Base-by-base conservation (phyloP, 495 filamentous ascomycete species). In the Cercophora scortea region DNA sequence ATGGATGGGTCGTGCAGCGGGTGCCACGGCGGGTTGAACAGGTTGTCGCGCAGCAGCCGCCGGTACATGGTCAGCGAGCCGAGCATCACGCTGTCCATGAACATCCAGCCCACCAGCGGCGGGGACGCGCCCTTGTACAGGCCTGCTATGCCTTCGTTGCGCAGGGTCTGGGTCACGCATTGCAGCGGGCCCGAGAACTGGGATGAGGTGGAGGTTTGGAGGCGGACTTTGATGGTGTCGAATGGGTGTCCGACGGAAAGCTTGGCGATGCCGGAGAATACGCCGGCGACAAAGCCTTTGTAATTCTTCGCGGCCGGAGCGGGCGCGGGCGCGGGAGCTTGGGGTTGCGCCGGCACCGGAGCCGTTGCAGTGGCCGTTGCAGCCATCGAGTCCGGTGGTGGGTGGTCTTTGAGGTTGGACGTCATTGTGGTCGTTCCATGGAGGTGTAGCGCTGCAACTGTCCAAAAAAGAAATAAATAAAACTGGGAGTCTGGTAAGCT, bases 71-170 rank as follows among this genome's bases (percentile, higher is more conserved):
- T 92, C 49, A 98, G 75, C 15, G 87, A 91, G 17, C 93, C 93
- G 36, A 98, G 80, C 93, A 96, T 95, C 42, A 96, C 71, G 53
- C 81, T 87, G 69, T 97, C 92, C 92, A 97, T 96, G 65, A 92
- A 86, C 89, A 96, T 95, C 92, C 92, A 98, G 54, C 93, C 93
- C 52, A 95, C 80, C 47, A 96, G 71, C 41, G 90, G 92, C 38
- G 92, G 92, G 4, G 87, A 88, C 12, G 91, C 90, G 62, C 87
- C 90, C 66, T 96, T 96, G 73, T 96, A 96, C 16, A 96, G 69
- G 13, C 87, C 90, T 18, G 69, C 65, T 33, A 92, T 65, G 12
- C 89, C 88, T 64, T 96, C 90, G 62, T 89, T 84, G 41, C 84
- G 80, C 42, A 95, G 39, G 12, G 89, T 96, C 58, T 88, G 84